Evolutionary conservation across 805 yeast genomes (phyloP), one percentile per base, ranked within the genome.

Genomic region (Barnettozyma sucrosica): DNA sequence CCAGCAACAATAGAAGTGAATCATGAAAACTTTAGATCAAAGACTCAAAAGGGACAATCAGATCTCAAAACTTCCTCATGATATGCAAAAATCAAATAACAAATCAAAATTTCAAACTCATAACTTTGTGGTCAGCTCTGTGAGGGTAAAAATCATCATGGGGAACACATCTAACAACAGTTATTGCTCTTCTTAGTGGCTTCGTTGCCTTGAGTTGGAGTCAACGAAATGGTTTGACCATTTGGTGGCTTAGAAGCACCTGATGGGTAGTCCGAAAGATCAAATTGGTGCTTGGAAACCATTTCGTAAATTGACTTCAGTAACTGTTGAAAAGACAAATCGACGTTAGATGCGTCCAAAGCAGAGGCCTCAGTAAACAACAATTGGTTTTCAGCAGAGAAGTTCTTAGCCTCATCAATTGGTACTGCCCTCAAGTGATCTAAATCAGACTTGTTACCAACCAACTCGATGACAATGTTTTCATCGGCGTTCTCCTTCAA

Each of bases 291-390:
- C 66, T 90, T 85, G 52, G 92, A 79, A 59, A 92, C 86, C 95
- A 89, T 85, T 64, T 92, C 96, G 68, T 89, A 90, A 59, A 93
- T 93, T 59, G 92, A 88, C 54, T 90, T 88, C 61, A 93, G 80
- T 56, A 93, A 79, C 66, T 90, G 96, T 66, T 89, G 88, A 78
- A 93, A 93, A 8, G 97, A 90, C 55, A 81, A 75, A 65, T 93
- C 98, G 49, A 93, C 99, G 66, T 93, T 93, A 62, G 92, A 95
- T 40, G 96, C 84, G 57, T 88, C 88, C 53, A 93, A 76, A 24
- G 98, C 99, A 51, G 95, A 84, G 14, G 98, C 95, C 73, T 93
- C 99, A 41, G 97, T 92, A 66, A 93, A 93, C 60, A 93, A 73
- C 59, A 93, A 75, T 66, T 80, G 87, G 71, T 93, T 90, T 68